phyloP scores from a whole-genome alignment of 352 stramenopile genomes.

The Phytophthora citrophthora region DNA sequence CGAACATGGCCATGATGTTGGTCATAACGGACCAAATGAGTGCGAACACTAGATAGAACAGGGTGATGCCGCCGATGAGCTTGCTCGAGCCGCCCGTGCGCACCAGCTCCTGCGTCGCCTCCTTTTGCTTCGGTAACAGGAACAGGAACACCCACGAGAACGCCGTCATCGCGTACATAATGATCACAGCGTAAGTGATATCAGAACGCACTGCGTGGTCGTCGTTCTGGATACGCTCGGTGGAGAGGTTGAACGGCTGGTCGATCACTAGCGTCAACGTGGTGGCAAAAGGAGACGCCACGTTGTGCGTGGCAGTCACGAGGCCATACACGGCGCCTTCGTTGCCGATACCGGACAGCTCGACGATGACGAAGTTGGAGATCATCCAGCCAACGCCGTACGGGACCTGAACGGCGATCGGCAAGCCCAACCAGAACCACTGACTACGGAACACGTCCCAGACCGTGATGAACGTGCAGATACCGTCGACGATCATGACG shows the following conservation, averaged over 20 bases:
- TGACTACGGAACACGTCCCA: constrained; percentile 42
- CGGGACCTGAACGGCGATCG: constrained; percentile 44
- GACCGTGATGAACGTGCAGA: constrained; percentile 38
- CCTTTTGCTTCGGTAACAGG: constrained; percentile 39
- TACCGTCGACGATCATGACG: constrained; percentile 33
- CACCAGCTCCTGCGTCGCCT: constrained; percentile 37
- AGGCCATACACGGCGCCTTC: constrained; percentile 53
- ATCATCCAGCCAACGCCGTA: constrained; percentile 47
- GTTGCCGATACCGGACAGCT: constrained; percentile 46
- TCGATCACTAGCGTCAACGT: constrained; percentile 42
- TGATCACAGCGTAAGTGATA: constrained; percentile 47
- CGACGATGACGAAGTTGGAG: constrained; percentile 47
- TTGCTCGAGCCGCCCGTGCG: constrained; percentile 37
- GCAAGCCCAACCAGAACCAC: constrained; percentile 45
- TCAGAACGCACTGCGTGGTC: constrained; percentile 38
- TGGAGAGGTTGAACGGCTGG: constrained; percentile 38
- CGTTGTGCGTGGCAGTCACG: constrained; percentile 43
- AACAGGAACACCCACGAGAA: constrained; percentile 39
- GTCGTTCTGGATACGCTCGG: constrained; percentile 37
- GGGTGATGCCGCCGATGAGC: constrained; percentile 34
- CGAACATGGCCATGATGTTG: constrained; percentile 40
- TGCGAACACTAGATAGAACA: constrained; percentile 40
- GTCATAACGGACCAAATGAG: constrained; percentile 38
- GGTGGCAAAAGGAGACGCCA: constrained; percentile 36
- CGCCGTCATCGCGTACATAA: constrained; percentile 40